Conservation (phyloP, 164 flowering plant species). For the Berberis vulgaris region DNA sequence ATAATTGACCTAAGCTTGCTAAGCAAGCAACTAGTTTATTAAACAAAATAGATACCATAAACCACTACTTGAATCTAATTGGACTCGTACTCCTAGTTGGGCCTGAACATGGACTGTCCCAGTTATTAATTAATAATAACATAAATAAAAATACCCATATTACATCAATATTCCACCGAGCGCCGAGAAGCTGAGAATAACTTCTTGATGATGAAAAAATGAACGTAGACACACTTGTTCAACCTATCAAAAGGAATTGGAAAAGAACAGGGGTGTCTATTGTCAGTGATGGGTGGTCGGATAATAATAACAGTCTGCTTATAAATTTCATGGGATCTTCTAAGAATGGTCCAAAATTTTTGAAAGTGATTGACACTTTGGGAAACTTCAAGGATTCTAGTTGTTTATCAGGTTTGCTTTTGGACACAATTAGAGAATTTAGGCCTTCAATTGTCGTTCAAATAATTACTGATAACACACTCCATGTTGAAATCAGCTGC, state of each 20-base stretch:
- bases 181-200: neutral
- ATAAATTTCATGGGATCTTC: neutral
- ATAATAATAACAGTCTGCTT: neutral
- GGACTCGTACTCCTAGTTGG: too few species aligned
- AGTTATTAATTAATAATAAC: too few species aligned
- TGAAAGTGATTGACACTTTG: neutral
- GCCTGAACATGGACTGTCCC: too few species aligned
- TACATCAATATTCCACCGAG: neutral
- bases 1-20: too few species aligned
- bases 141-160: too few species aligned
- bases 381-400: neutral
- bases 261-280: neutral
- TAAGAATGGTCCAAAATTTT: neutral
- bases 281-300: neutral
- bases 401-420: neutral
- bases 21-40: too few species aligned
- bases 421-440: neutral
- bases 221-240: neutral
- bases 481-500: neutral
- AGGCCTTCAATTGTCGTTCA: neutral
- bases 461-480: neutral
- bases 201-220: neutral
- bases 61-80: too few species aligned
- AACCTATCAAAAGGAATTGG: neutral
- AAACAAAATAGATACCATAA: too few species aligned